Conservation (phyloP, 768 basidiomycete genomes). For the Leucosporidium scottii region DNA sequence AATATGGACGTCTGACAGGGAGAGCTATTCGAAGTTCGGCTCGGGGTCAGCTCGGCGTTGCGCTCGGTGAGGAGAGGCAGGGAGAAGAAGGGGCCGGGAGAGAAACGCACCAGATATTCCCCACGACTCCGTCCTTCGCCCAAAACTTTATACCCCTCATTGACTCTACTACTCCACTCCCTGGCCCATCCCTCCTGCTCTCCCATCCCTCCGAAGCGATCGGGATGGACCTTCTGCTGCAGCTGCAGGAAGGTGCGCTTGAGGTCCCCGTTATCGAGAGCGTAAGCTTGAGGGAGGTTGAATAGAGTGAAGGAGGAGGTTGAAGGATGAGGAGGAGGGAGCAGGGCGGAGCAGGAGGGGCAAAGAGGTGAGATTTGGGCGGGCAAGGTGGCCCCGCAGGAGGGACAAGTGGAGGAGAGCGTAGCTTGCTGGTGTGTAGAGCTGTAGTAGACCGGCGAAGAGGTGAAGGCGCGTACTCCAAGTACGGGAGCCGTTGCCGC, state of each 20-base stretch:
- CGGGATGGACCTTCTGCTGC: conserved; percentile 45
- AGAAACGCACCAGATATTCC: conserved; percentile 43
- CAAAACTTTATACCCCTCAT: conserved; percentile 58
- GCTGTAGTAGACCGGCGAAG: too few relatives aligned
- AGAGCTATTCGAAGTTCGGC: conserved; percentile 33
- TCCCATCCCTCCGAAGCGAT: conserved; percentile 40
- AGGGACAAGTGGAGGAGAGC: conserved; percentile 3
- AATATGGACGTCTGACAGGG: conserved; percentile 39
- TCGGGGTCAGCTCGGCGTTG: too few relatives aligned
- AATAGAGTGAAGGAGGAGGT: conserved; percentile 40
- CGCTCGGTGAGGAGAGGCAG: too few relatives aligned
- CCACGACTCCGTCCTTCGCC: conserved; percentile 41
- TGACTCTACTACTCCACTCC: conserved; percentile 53
- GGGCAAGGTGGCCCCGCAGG: conserved; percentile 35
- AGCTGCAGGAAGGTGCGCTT: conserved; percentile 39
- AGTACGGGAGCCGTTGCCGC: too few relatives aligned
- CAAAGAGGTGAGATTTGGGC: conserved; percentile 38
- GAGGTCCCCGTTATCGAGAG: conserved; percentile 38
- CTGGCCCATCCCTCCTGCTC: conserved; percentile 39
- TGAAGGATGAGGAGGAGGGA: conserved; percentile 36
- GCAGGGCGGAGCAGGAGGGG: conserved; percentile 38
- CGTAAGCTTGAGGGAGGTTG: conserved; percentile 38
- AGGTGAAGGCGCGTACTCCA: too few relatives aligned
- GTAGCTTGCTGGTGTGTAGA: too few relatives aligned
- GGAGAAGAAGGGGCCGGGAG: background rate